A percentile compares a stretch with the other conserved stretches of the same genome.
Conservation (phyloP, 2,329 filamentous ascomycete genomes). For the Alternaria gansuensis region DNA sequence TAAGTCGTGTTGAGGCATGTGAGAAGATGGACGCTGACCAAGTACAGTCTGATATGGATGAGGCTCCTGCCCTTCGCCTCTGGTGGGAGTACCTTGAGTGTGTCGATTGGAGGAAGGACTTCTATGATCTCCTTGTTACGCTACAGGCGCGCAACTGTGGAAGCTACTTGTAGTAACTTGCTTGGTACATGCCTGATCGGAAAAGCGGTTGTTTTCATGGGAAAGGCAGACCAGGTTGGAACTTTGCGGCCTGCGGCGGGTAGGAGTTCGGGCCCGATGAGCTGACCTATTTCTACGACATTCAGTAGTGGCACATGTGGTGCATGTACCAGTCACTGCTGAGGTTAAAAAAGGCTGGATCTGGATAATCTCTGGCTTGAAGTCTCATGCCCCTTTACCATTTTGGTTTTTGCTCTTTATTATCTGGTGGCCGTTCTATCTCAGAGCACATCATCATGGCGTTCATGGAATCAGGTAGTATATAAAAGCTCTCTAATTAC, state of each 20-base stretch:
- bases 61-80: constrained; percentile 54
- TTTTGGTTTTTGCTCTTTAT: background rate
- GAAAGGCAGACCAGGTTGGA: background rate
- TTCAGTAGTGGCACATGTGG: background rate
- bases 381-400: background rate
- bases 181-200: background rate
- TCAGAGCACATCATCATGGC: background rate
- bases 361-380: background rate
- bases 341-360: background rate
- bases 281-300: background rate
- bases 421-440: background rate
- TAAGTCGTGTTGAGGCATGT: constrained; percentile 28
- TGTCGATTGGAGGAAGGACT: constrained; percentile 52
- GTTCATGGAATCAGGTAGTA: background rate
- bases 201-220: background rate
- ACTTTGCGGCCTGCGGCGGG: background rate
- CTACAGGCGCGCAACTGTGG: constrained; percentile 27
- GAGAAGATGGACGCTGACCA: constrained; percentile 5
- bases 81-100: constrained; percentile 61
- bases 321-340: background rate
- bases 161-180: constrained; percentile 10
- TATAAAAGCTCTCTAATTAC: constrained; percentile 8
- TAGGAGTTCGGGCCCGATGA: background rate
- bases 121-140: constrained; percentile 54
- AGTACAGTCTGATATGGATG: constrained; percentile 50